Evolutionary conservation across 73 alveolate genomes (phyloP).

Genomic region (Effrenium voratum): DNA sequence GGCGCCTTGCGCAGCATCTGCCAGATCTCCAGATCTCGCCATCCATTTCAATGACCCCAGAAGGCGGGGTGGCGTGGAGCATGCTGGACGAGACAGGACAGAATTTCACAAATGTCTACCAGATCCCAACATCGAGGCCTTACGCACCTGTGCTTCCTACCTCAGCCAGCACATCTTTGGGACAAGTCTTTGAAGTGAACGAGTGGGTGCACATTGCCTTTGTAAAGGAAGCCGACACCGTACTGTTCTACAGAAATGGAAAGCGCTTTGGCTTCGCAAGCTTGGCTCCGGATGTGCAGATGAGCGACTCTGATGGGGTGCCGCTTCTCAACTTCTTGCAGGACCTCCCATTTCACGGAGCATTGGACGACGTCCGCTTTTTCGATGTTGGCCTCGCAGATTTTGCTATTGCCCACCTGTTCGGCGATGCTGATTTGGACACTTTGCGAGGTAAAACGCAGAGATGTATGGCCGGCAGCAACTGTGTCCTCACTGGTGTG

Average conservation of each 20-base stretch:
- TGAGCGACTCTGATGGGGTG: background rate
- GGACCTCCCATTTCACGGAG: conserved; percentile 27
- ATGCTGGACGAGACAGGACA: conserved; percentile 45
- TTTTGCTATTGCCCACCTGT: conserved; percentile 48
- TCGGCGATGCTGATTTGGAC: conserved; percentile 35
- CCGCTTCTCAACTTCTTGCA: conserved; percentile 9
- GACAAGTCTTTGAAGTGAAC: conserved; percentile 29
- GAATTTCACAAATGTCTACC: background rate
- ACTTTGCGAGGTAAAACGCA: conserved; percentile 54
- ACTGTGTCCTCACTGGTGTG: conserved; percentile 1
- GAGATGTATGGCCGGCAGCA: conserved; percentile 28
- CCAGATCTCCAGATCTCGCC: conserved; percentile 41
- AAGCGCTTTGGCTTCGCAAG: conserved; percentile 50
- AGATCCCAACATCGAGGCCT: conserved; percentile 35
- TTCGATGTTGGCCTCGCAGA: conserved; percentile 68
- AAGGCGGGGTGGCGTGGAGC: conserved; percentile 18
- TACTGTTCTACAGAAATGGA: conserved; percentile 52
- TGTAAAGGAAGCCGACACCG: conserved; percentile 67
- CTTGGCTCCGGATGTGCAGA: conserved; percentile 27
- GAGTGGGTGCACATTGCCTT: conserved; percentile 57
- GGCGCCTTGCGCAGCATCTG: conserved; percentile 55
- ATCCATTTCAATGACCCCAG: background rate
- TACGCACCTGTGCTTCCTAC: conserved; percentile 4
- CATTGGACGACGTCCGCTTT: conserved; percentile 55
- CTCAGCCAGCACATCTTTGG: conserved; percentile 24